Evolutionary conservation across 2,329 filamentous ascomycete species (phyloP).

Genomic region (Pseudogymnoascus sp.): DNA sequence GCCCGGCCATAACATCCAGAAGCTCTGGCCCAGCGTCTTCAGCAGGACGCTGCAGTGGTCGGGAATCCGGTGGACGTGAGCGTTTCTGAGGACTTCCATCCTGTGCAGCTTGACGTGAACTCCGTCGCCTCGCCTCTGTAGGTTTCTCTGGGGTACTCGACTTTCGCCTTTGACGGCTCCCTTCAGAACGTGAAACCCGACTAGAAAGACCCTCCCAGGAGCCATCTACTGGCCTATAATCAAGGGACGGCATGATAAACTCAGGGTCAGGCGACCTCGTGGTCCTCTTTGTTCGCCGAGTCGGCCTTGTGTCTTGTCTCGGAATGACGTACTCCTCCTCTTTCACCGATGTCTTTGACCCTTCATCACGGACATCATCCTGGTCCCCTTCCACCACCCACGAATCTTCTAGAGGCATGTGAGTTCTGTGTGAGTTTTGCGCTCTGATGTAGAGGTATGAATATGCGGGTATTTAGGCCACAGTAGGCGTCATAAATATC

Average conservation of each 20-base stretch:
- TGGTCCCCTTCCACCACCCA: conserved; percentile 28
- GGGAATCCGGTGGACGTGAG: neutral
- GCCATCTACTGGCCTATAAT: conserved; percentile 24
- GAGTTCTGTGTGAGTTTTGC: neutral
- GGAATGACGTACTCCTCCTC: conserved; percentile 2
- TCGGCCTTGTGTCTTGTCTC: conserved; percentile 1
- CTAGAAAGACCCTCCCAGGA: conserved; percentile 23
- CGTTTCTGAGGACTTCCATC: conserved; percentile 21
- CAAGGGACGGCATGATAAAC: conserved; percentile 29
- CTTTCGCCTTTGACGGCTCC: conserved; percentile 13
- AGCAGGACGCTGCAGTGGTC: neutral
- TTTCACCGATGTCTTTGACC: neutral
- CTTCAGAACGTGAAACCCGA: conserved; percentile 12
- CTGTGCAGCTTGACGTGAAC: conserved; percentile 14
- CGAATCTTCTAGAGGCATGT: conserved; percentile 24
- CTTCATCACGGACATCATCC: conserved; percentile 17
- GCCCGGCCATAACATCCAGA: conserved; percentile 19
- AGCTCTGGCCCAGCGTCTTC: neutral
- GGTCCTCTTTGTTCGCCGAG: neutral
- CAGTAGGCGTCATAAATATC: neutral
- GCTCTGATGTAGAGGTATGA: neutral
- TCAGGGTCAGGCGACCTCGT: conserved; percentile 27
- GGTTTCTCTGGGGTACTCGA: conserved; percentile 15
- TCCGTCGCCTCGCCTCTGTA: conserved; percentile 18
- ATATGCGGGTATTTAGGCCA: neutral